A percentile compares a stretch with the other conserved stretches of the same genome.
Conservation (phyloP, 139 green algal genomes). For the Chlorella sp. region DNA sequence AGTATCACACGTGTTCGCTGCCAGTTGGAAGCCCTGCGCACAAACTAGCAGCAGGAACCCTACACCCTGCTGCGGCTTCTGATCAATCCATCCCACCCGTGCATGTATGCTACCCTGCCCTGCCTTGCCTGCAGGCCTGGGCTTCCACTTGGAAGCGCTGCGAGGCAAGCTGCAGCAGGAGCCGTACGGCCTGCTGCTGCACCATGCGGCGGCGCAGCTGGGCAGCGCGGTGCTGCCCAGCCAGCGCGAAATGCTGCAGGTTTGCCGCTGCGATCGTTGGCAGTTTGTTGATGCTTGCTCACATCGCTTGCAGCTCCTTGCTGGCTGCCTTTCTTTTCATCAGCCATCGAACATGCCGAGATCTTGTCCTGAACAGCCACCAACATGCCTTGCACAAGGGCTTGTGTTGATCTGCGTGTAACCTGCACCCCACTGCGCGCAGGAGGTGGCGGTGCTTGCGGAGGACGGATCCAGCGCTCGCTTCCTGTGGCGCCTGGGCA, state of each 20-base stretch:
- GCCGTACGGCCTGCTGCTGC: constrained; percentile 19
- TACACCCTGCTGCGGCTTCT: background rate
- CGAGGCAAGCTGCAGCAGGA: constrained; percentile 4
- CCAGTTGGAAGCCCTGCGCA: constrained; percentile 10
- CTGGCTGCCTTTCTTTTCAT: background rate
- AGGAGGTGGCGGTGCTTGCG: constrained; percentile 19
- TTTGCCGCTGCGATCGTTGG: background rate
- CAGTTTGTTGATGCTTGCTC: background rate
- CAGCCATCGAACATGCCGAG: background rate
- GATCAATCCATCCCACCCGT: too few species aligned
- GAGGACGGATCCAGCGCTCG: background rate
- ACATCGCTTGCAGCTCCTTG: background rate
- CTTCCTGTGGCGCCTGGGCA: constrained; percentile 30
- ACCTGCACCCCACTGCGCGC: background rate
- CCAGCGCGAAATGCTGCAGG: constrained; percentile 36
- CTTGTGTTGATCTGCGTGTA: background rate
- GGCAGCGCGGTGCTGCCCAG: constrained; percentile 7
- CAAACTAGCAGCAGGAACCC: constrained; percentile 1
- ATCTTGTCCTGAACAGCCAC: too few species aligned
- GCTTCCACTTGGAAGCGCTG: constrained; percentile 6
- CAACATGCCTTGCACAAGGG: too few species aligned
- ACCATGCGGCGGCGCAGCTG: constrained; percentile 13
- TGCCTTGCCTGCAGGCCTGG: background rate
- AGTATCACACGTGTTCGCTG: too few species aligned
- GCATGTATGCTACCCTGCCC: background rate